A percentile compares a stretch with the other conserved stretches of the same genome.
phyloP scores from a whole-genome alignment of 2,329 filamentous ascomycete genomes.

The Xylariales sp. region DNA sequence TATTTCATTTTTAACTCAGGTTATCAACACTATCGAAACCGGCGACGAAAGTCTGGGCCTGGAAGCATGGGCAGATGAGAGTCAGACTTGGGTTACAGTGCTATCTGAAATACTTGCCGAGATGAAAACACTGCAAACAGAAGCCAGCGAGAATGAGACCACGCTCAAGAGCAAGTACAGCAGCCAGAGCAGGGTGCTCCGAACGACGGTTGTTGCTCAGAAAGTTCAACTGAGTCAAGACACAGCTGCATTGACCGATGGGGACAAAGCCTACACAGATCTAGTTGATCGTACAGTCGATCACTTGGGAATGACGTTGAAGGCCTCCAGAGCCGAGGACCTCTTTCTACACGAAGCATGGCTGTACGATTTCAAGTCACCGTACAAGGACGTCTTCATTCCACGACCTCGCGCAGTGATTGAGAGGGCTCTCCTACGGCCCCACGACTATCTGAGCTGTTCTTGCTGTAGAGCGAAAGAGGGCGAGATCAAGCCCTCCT shows the following conservation, averaged over 20 bases:
- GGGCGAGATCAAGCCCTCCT: conserved; percentile 50
- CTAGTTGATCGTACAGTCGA: conserved; percentile 55
- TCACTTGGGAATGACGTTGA: conserved; percentile 34
- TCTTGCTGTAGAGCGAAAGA: conserved; percentile 55
- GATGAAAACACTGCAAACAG: conserved; percentile 40
- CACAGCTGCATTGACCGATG: conserved; percentile 63
- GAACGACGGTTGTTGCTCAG: conserved; percentile 76
- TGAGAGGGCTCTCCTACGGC: conserved; percentile 66
- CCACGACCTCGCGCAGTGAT: conserved; percentile 67
- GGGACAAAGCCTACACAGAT: conserved; percentile 66
- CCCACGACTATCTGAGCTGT: conserved; percentile 75
- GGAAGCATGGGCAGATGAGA: conserved; percentile 25
- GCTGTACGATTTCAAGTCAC: conserved; percentile 68
- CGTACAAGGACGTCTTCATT: conserved; percentile 69
- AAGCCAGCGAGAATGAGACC: conserved; percentile 38
- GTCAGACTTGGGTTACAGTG: conserved; percentile 22
- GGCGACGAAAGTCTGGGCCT: conserved; percentile 34
- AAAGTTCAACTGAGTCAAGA: conserved; percentile 77
- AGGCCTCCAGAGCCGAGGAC: conserved; percentile 33
- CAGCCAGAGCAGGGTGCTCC: conserved; percentile 62
- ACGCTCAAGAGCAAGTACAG: conserved; percentile 71
- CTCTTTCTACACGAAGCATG: conserved; percentile 67
- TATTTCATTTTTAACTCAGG: conserved; percentile 33
- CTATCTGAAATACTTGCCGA: conserved; percentile 39
- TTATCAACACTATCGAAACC: conserved; percentile 32